Percentiles rank a stretch among this genome's conserved stretches.
Evolutionary conservation across 2,329 filamentous ascomycete species (phyloP).

Genomic region (Aspergillus clavatus): DNA sequence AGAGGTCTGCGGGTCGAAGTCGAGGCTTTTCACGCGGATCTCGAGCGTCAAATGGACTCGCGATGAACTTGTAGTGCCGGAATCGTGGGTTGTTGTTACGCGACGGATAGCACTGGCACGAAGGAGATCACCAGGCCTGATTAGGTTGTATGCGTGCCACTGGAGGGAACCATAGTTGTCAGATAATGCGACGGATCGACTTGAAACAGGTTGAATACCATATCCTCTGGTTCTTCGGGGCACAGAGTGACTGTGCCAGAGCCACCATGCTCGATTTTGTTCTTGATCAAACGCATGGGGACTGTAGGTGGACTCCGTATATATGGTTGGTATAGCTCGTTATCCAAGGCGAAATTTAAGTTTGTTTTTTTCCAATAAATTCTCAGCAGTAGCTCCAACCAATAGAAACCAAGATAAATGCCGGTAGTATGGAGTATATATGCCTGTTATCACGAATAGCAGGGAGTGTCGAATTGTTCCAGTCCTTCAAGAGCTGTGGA

Average conservation of each 20-base stretch:
- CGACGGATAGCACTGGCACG: constrained; percentile 63
- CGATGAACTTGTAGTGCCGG: constrained; percentile 58
- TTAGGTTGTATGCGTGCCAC: constrained; percentile 74
- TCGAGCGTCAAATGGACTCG: constrained; percentile 61
- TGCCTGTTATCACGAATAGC: too few species aligned
- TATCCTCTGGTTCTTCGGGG: constrained; percentile 70
- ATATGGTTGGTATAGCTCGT: background rate
- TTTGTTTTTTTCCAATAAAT: background rate
- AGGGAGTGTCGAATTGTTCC: too few species aligned
- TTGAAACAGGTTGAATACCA: constrained; percentile 45
- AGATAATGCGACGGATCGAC: too few species aligned
- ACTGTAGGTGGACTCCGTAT: background rate
- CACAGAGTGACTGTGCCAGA: constrained; percentile 61
- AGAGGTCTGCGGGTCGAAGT: constrained; percentile 65
- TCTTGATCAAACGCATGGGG: constrained; percentile 62
- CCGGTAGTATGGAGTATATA: background rate
- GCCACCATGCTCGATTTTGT: constrained; percentile 62
- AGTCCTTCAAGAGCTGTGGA: too few species aligned
- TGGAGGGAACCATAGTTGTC: constrained; percentile 33
- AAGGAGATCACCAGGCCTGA: constrained; percentile 60
- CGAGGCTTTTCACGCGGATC: constrained; percentile 60
- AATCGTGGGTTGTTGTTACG: constrained; percentile 55
- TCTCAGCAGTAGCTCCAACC: background rate
- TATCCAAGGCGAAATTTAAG: background rate
- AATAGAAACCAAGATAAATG: background rate